These are phyloP conservation scores for Tremella yokohamensis DNA, from an alignment of 768 basidiomycete genomes.

Conservation along the genomic window DNA sequence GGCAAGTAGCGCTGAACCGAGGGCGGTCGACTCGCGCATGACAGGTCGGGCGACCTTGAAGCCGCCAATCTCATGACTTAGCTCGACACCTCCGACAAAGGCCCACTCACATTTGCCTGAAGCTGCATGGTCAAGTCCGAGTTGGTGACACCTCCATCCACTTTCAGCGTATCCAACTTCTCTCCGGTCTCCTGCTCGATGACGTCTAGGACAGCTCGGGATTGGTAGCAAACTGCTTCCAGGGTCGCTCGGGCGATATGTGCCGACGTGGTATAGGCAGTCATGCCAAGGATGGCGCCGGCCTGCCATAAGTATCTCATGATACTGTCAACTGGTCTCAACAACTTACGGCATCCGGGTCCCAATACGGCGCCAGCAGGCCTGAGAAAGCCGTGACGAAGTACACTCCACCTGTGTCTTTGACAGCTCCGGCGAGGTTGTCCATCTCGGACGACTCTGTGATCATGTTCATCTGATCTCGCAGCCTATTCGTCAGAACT, in stretches of 20 bases:
- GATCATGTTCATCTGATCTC: slow-evolving; percentile 85
- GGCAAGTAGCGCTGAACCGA: slow-evolving; percentile 90
- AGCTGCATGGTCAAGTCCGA: slow-evolving; percentile 56
- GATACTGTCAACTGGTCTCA: background rate
- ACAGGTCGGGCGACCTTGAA: slow-evolving; percentile 87
- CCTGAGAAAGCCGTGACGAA: slow-evolving; percentile 97
- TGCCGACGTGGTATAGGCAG: slow-evolving; percentile 57
- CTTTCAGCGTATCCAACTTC: slow-evolving; percentile 78
- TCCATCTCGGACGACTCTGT: slow-evolving; percentile 78
- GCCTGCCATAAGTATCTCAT: slow-evolving; percentile 11
- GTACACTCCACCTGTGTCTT: slow-evolving; percentile 81
- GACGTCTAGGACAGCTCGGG: slow-evolving; percentile 87
- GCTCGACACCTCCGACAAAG: background rate
- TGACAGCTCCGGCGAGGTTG: slow-evolving; percentile 68
- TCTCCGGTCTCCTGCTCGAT: slow-evolving; percentile 83
- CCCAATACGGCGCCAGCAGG: slow-evolving; percentile 90
- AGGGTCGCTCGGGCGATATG: slow-evolving; percentile 93
- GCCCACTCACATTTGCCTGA: slow-evolving; percentile 46
- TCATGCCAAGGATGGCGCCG: slow-evolving; percentile 48
- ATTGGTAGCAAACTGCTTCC: slow-evolving; percentile 95
- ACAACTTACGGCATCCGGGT: slow-evolving; percentile 68
- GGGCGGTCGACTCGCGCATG: slow-evolving; percentile 96
- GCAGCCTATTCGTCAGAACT: slow-evolving; percentile 57
- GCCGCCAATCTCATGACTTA: slow-evolving; percentile 64
- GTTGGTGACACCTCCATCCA: slow-evolving; percentile 61